Base-by-base conservation (phyloP, 2,329 filamentous ascomycete species). In the Paraphaeosphaeria minitans region DNA sequence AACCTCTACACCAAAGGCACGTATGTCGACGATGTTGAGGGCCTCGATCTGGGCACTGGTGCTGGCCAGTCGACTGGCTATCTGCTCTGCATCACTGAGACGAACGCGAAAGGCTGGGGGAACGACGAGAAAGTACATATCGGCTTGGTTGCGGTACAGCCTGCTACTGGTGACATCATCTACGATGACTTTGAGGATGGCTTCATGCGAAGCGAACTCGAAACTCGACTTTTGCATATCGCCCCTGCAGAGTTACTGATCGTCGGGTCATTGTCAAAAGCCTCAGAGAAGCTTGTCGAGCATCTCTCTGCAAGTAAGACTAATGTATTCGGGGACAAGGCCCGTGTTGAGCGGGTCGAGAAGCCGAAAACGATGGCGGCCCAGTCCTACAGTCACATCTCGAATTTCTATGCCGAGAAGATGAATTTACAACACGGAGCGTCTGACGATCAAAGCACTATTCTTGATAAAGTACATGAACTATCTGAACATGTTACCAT, bases 1-100 rank as follows among this genome's bases (percentile, higher is more conserved):
- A 97, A 96, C 71, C 83, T 99, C 7, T 99, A 99, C 78, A 99
- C 95, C 9, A 99, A 98, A 76, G 95, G 93, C 45, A 99, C 95
- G 2, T 99, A 98, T 68, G 89, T 99, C 57, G 95, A 98, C 71
- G 95, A 99, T 74, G 85, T 91, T 10, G 94, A 95, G 62, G 92
- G 92, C 27, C 78, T 97, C 5, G 89, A 91, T 53, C 59, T 65
- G 2, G 70, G 80, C 62, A 81, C 84, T 41, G 82, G 85, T 1
- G 83, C 87, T 0, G 81, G 83, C 21, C 74, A 75, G 65, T 83
- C 87, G 24, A 90, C 88, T 2, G 95, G 95, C n/a, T 97, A 97
- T 72, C 81, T 99, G 19, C 85, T 99, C 2, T 97, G 94, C 72
- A 87, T 99, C 63, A 97, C 93, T 0, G 95, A 99, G 76, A 86